Evolutionary conservation across 108 stramenopile species (phyloP).

Genomic region (Thalassiosira profunda): DNA sequence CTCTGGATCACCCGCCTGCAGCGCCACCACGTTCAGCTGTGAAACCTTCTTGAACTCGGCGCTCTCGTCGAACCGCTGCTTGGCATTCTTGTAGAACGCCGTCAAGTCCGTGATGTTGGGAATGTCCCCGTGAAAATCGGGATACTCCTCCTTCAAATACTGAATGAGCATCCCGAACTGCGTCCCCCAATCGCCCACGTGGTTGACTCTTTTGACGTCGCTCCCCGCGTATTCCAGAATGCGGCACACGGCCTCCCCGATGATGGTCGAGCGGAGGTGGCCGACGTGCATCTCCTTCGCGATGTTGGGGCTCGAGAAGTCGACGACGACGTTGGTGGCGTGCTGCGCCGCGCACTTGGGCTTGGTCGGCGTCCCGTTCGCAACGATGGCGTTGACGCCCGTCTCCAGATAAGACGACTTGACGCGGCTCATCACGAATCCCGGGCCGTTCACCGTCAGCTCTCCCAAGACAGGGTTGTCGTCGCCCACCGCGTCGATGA

Average conservation of each 20-base stretch:
- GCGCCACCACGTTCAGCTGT: constrained; percentile 94
- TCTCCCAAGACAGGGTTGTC: constrained; percentile 66
- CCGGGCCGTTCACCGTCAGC: constrained; percentile 71
- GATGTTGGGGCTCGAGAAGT: constrained; percentile 99
- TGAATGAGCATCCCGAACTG: constrained; percentile 99
- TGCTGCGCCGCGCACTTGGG: constrained; percentile 26
- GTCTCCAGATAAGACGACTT: constrained; percentile 53
- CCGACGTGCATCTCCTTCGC: constrained; percentile 99
- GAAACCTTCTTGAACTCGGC: constrained; percentile 95
- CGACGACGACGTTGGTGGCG: constrained; percentile 88
- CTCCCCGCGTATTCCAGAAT: constrained; percentile 95
- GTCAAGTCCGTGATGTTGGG: constrained; percentile 97
- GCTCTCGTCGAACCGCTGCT: constrained; percentile 91
- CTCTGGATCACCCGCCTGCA: constrained; percentile 96
- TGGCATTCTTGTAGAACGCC: constrained; percentile 98
- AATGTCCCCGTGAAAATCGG: constrained; percentile 59
- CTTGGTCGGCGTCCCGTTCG: constrained; percentile 34
- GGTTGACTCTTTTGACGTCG: constrained; percentile 93
- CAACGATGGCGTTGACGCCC: constrained; percentile 58
- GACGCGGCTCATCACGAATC: constrained; percentile 85
- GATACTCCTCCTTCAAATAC: constrained; percentile 96
- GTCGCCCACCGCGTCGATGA: constrained; percentile 66
- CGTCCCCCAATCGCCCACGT: constrained; percentile 99
- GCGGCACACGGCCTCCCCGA: constrained; percentile 97
- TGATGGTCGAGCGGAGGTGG: constrained; percentile 98